Evolutionary conservation across 192 early-diverging fungal species (phyloP), one percentile per base, ranked within the genome.

Genomic region (Backusella tarrabulga): DNA sequence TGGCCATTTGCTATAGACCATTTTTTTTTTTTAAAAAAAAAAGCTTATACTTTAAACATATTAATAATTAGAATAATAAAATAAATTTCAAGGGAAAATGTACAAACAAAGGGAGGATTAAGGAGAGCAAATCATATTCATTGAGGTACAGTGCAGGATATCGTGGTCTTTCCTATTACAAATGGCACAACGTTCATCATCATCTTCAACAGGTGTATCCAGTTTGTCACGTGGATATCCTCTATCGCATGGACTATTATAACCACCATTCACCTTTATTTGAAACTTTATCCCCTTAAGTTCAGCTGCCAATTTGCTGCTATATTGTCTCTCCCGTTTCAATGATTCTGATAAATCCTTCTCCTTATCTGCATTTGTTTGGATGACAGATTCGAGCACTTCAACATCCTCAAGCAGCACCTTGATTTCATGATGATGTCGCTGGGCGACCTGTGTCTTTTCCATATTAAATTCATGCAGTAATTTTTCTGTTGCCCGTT

Each of bases 361-460:
- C 29, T 75, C 63, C 52, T 75, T 75, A 42, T 67, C 60, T 26
- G 38, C 52, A 26, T 68, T 68, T 26, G 41, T 75, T n/a, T 75
- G 60, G 21, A 75, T 67, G 14, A 42, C 74, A 44, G 41, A 68
- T 42, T 75, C 74, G 6, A 75, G 63, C 34, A 67, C 74, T 21
- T 75, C 26, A 75, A 68, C 44, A 66, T 75, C 74, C 2, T 66
- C 9, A 6, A 42, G 34, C 0, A 75, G 34, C 0, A 75, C 38
- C 41, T 68, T 38, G 26, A 75, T 34, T 34, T 75, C 66, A 12
- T 68, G 35, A 32, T 75, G 60, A 3, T 72, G 40, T 19, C 44
- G 14, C 44, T 44, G 38, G 1, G 17, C 29, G 19, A 19, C 29
- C 32, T 72, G 29, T 14, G 38, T 26, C 12, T 52, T 40, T 8